These are phyloP conservation scores for Mediolabrus comicus DNA, from an alignment of 108 stramenopile genomes.

Conservation along the genomic window DNA sequence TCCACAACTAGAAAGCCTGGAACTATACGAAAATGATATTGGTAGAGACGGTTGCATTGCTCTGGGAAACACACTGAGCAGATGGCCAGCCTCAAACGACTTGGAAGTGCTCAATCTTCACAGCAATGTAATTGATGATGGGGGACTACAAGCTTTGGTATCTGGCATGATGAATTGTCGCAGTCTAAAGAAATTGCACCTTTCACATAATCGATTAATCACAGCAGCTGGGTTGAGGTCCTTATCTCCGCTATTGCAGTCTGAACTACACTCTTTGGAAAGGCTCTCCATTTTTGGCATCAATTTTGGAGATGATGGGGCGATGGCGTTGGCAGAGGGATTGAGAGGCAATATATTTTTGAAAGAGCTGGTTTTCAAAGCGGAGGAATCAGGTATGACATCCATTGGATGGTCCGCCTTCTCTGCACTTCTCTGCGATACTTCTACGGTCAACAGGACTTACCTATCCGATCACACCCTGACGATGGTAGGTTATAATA, in stretches of 20 bases:
- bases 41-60: neutral
- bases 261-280: neutral
- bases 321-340: neutral
- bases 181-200: neutral
- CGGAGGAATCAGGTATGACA: neutral
- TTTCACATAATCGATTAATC: neutral
- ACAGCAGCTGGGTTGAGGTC: neutral
- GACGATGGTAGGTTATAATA: neutral
- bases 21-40: neutral
- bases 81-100: neutral
- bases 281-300: neutral
- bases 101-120: neutral
- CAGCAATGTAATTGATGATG: neutral
- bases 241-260: neutral
- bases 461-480: constrained; percentile 7
- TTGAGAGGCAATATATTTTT: neutral
- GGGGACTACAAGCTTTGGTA: neutral
- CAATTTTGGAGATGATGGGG: neutral
- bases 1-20: neutral
- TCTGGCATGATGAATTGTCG: neutral
- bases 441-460: constrained; percentile 11
- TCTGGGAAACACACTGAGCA: neutral
- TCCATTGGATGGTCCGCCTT: constrained; percentile 2
- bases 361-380: neutral
- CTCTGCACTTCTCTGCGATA: constrained; percentile 16